Base-by-base conservation (phyloP, 2,329 filamentous ascomycete genomes). In the Knufia petricola region DNA sequence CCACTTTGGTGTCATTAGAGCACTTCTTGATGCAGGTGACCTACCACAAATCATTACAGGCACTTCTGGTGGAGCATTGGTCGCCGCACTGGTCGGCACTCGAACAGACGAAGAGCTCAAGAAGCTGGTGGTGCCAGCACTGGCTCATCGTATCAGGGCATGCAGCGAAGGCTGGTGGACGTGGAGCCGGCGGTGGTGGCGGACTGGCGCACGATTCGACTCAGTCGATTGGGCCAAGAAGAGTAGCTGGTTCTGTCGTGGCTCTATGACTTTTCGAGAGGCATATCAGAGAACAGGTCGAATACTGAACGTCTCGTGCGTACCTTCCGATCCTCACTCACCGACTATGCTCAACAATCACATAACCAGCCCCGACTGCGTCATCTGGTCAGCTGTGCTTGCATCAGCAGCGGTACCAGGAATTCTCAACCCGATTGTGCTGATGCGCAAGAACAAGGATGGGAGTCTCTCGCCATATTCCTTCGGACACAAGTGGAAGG, bases 401-500 rank as follows among this genome's bases (percentile, higher is more conserved):
- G 92, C 92, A 1, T 95, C 89, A 4, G 92, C 92, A 3, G 92
- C 92, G 3, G 92, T 98, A 0, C 92, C 92, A 0, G 92, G 92
- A 1, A 96, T 98, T 50, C 71, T 96, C 30, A 96, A 96, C 61
- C 92, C 92, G 0, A 90, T 98, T 1, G 79, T 98, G 6, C 86
- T 87, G 72, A 89, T 95, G 82, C 81, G 81, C 73, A 95, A 94
- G 69, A 85, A 77, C 46, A 73, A 75, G 15, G 78, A 88, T 51
- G 89, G 88, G 1, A 81, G 74, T 1, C 73, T 98, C 3, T 79
- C 81, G 0, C 92, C 92, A 0, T 98, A 95, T 66, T 94, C 87
- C 0, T 98, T 98, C 62, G 92, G 92, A 0, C 89, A 96, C 72
- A 96, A 96, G 69, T 98, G 92, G 92, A 98, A 98, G 67, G 92